Evolutionary conservation across 2,329 filamentous ascomycete genomes (phyloP), one percentile per base, ranked within the genome.

Genomic region (Aspergillus felis): DNA sequence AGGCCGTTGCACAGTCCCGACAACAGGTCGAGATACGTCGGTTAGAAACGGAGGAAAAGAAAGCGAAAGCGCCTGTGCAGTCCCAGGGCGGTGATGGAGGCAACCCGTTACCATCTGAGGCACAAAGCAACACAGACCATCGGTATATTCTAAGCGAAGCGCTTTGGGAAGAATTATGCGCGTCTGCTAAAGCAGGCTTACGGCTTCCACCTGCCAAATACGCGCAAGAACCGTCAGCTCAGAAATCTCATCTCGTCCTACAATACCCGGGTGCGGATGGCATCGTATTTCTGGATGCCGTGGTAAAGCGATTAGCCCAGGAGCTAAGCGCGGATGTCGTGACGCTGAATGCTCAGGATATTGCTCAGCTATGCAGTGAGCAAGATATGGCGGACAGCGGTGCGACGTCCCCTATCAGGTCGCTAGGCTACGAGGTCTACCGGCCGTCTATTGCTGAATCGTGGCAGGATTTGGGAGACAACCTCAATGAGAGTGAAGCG

Each of bases 231-330:
- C 79, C 81, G 50, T 74, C 79, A 2, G 74, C 77, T 25, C 70
- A 74, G 29, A 84, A 84, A 61, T 81, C 83, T 3, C 82, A 87
- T 61, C 72, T 86, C 20, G 77, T 84, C 4, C 73, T 88, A 12
- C 81, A 85, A 56, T 87, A 85, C 60, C 84, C 85, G 1, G 79
- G 80, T 27, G 78, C 82, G 46, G 81, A 83, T 50, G 82, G 78
- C 42, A 82, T 79, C 55, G 70, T 72, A 50, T 80, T 82, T 60
- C 73, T 90, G 38, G 81, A 87, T 61, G 73, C 77, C 3, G 76
- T 90, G n/a, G 82, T 92, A 1, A 80, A 84, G 58, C 81, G 84
- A 52, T 76, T 88, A 47, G 88, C 89, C 0, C 76, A 77, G 12
- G 80, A 85, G 35, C 76, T 89, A 76, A 64, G 69, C 12, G 69